Base-by-base conservation (phyloP, 805 yeast genomes). In the Candida golubevii region DNA sequence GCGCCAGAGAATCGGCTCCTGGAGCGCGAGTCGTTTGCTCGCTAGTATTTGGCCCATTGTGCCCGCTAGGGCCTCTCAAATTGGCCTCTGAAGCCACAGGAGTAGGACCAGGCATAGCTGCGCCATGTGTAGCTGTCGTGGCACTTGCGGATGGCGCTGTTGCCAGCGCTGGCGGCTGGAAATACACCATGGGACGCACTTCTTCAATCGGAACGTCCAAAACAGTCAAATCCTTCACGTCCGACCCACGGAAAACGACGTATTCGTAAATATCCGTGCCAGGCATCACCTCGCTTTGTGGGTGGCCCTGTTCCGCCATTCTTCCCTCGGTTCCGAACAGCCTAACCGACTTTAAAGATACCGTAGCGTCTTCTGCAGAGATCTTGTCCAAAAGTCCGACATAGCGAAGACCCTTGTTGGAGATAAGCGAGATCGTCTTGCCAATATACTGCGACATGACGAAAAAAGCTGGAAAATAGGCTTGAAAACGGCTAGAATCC, bases 241-340 rank as follows among this genome's bases (percentile, higher is more conserved):
- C 97, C 26, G 86, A 79, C 33, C 99, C 99, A 55, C 90, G 80
- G 63, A 93, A 85, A 44, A 85, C 86, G 41, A 93, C 88, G 45
- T 77, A 78, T 26, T 86, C 90, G 65, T 80, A 87, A 12, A 83
- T 75, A 35, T 75, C 80, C n/a, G 72, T 65, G 14, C 87, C 82
- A 7, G 95, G 84, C 44, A 79, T 76, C 34, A 88, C 81, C 62
- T 88, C 95, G 50, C 77, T 73, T 12, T 75, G 69, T 3, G 86
- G 83, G 61, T 85, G 88, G 26, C 75, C 76, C 35, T 54, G 55
- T 39, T 58, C 61, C 33, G 74, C 72, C 53, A 84, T 73, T 57
- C 98, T 79, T 28, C 96, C 97, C 65, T 91, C 98, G 15, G 97
- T 86, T 44, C 98, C 99, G 53, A 83, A 83, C 41, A 88, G 81